Evolutionary conservation across 495 filamentous ascomycete genomes (phyloP).

Genomic region (Hypomontagnella submonticulosa): DNA sequence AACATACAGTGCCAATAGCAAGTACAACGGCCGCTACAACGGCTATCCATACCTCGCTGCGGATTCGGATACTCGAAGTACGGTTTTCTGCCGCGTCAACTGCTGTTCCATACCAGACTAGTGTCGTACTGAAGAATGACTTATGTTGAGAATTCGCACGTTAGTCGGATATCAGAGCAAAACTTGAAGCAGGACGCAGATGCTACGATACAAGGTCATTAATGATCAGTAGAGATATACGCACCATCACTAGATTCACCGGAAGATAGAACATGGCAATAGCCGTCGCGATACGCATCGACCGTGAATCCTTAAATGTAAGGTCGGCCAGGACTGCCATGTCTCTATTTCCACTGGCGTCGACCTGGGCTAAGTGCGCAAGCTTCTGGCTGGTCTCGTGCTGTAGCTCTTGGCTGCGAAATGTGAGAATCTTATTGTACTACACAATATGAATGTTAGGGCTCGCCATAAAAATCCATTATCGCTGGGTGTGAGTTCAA

Average conservation of each 20-base stretch:
- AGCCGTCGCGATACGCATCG: constrained; percentile 21
- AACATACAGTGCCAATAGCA: constrained; percentile 21
- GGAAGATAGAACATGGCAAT: constrained; percentile 20
- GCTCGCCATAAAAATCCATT: constrained; percentile 15
- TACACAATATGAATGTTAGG: background rate
- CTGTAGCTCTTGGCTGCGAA: constrained; percentile 5
- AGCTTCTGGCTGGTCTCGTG: constrained; percentile 1
- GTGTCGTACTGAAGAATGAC: constrained; percentile 21
- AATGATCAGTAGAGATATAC: background rate
- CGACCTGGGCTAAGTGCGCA: background rate
- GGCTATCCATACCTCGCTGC: constrained; percentile 18
- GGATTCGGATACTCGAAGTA: constrained; percentile 7
- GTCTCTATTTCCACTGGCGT: constrained; percentile 5
- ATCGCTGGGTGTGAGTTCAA: background rate
- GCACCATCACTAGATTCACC: constrained; percentile 12
- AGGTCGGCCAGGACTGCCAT: constrained; percentile 17
- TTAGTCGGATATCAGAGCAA: background rate
- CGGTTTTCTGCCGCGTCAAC: constrained; percentile 7
- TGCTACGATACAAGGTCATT: too few species aligned
- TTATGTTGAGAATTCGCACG: background rate
- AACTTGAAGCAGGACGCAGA: background rate
- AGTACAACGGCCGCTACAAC: constrained; percentile 13
- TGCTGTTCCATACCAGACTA: constrained; percentile 22
- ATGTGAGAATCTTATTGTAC: constrained; percentile 13
- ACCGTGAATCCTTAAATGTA: constrained; percentile 18